Evolutionary conservation across 371 early-diverging fungal genomes (phyloP).

Genomic region (Rhizopus microsporus): DNA sequence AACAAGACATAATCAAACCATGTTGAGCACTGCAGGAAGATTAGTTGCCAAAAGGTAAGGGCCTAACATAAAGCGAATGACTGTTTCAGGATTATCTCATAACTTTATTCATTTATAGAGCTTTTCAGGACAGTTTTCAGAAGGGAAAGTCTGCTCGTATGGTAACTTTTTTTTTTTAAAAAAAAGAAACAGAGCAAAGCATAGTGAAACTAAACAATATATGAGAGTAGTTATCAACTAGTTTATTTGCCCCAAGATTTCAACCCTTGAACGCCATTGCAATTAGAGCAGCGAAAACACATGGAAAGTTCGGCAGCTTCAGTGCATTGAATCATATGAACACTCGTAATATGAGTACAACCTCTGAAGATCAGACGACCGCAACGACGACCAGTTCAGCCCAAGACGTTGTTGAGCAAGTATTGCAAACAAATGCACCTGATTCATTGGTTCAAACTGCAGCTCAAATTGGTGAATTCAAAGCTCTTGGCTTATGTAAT

Average conservation of each 20-base stretch:
- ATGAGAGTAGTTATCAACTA: constrained; percentile 23
- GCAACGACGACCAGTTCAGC: constrained; percentile 14
- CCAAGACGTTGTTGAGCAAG: constrained; percentile 24
- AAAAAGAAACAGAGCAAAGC: not conserved
- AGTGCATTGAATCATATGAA: constrained; percentile 15
- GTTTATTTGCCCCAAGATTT: constrained; percentile 13
- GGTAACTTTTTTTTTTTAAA: constrained; percentile 12
- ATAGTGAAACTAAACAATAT: not conserved
- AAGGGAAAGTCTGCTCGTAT: constrained; percentile 14
- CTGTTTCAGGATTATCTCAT: not conserved
- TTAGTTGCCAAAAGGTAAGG: constrained; percentile 7
- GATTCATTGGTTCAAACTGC: constrained; percentile 49
- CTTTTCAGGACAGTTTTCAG: constrained; percentile 15
- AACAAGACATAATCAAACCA: not conserved
- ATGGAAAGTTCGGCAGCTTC: constrained; percentile 19
- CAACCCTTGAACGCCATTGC: constrained; percentile 20
- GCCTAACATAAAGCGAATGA: not conserved
- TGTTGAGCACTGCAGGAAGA: constrained; percentile 1
- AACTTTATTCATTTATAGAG: constrained; percentile 6
- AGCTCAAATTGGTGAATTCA: constrained; percentile 78
- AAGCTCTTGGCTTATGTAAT: constrained; percentile 75
- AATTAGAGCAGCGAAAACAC: constrained; percentile 16
- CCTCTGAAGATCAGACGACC: not conserved
- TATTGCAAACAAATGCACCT: constrained; percentile 39
- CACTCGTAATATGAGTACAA: constrained; percentile 22